Evolutionary conservation across 1,284 basidiomycete genomes (phyloP).

Genomic region (Phylloboletellus chloephorus): DNA sequence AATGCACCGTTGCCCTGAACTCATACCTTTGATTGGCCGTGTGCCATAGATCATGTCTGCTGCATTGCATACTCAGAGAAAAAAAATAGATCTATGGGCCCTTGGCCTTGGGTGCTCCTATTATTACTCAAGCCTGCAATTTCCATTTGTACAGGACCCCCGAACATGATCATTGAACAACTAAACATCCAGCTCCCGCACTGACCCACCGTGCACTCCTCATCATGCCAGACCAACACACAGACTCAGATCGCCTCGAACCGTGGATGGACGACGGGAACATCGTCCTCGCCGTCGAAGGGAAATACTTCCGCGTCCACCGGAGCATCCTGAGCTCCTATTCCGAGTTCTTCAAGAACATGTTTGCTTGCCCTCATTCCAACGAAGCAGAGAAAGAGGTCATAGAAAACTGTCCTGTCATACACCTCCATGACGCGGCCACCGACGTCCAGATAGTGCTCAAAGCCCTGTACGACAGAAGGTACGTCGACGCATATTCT

Average conservation of each 20-base stretch:
- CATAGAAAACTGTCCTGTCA: conserved; percentile 16
- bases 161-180: too few relatives aligned
- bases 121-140: too few relatives aligned
- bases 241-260: conserved; percentile 1
- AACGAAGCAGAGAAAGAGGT: neutral
- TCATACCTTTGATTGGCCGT: too few relatives aligned
- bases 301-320: conserved; percentile 20
- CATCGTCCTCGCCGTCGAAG: conserved; percentile 11
- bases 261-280: conserved; percentile 24
- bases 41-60: too few relatives aligned
- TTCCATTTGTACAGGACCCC: too few relatives aligned
- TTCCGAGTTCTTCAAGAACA: conserved; percentile 20
- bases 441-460: conserved; percentile 13
- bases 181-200: too few relatives aligned
- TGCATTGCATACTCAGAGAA: too few relatives aligned
- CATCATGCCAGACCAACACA: neutral
- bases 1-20: too few relatives aligned
- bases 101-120: too few relatives aligned
- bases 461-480: conserved; percentile 16
- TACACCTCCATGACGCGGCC: conserved; percentile 13
- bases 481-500: conserved; percentile 6
- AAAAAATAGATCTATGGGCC: too few relatives aligned
- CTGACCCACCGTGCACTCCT: neutral
- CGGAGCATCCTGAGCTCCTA: conserved; percentile 12
- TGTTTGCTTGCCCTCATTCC: conserved; percentile 15